Evolutionary conservation across 768 basidiomycete species (phyloP).

Genomic region (Agaricus blazei): DNA sequence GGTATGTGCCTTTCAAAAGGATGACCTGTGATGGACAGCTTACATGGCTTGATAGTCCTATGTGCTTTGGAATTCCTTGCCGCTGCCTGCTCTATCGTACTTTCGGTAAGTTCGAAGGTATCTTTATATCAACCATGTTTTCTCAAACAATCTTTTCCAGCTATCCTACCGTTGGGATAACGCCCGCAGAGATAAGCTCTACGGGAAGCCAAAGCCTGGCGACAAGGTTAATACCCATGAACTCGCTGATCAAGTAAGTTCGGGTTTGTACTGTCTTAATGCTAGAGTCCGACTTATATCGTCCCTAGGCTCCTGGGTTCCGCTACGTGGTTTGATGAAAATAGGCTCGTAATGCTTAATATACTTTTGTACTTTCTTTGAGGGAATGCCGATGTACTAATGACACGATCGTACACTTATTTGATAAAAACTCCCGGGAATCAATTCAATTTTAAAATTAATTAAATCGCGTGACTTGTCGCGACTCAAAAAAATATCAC

Average conservation of each 20-base stretch:
- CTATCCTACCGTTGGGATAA: conserved; percentile 63
- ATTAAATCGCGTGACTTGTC: no score
- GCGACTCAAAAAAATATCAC: not conserved
- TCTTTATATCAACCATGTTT: not conserved
- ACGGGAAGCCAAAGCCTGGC: conserved; percentile 44
- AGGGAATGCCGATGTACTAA: no score
- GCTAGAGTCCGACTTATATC: not conserved
- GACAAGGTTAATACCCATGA: conserved; percentile 56
- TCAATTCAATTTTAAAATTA: no score
- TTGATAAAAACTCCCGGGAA: no score
- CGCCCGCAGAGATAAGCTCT: conserved; percentile 41
- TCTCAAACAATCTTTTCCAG: conserved; percentile 26
- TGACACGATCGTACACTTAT: no score
- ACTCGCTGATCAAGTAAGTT: conserved; percentile 58
- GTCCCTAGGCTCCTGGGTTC: conserved; percentile 52
- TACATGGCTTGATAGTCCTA: conserved; percentile 26
- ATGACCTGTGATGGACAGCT: not conserved
- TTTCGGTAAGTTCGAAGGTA: conserved; percentile 38
- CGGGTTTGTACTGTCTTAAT: not conserved
- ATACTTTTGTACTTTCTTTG: no score
- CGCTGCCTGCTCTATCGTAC: conserved; percentile 44
- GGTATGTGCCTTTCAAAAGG: conserved; percentile 24
- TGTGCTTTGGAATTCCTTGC: conserved; percentile 52
- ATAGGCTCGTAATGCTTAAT: not conserved
- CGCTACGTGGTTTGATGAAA: conserved; percentile 42